A percentile compares a stretch with the other conserved stretches of the same genome.
Evolutionary conservation across 768 basidiomycete species (phyloP).

Genomic region (Leccinum uliginosum): DNA sequence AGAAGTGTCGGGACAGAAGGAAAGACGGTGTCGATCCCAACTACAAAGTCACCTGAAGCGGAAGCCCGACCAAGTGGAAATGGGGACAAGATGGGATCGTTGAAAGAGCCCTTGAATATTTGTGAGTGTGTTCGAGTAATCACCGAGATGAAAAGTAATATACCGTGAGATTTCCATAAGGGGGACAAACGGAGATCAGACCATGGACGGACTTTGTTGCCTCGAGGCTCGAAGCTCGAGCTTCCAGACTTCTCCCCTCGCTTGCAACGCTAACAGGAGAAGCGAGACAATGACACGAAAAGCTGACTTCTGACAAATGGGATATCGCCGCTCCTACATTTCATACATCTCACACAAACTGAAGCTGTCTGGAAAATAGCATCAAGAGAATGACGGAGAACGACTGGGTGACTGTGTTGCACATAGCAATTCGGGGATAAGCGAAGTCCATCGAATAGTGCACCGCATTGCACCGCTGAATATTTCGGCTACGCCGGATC

Average conservation of each 20-base stretch:
- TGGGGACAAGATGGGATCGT: conserved; percentile 10
- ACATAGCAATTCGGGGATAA: not conserved
- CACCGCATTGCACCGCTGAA: not conserved
- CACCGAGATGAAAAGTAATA: not conserved
- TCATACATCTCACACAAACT: not conserved
- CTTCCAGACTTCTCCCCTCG: not conserved
- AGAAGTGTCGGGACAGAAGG: not conserved
- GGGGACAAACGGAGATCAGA: not conserved
- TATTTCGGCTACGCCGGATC: not conserved
- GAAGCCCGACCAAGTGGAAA: conserved; percentile 3
- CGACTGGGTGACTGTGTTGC: not conserved
- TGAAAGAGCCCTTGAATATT: conserved; percentile 1
- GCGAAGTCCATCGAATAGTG: not conserved
- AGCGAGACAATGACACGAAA: not conserved
- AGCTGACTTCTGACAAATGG: not conserved
- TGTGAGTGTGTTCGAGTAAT: not conserved
- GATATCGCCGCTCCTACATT: not conserved
- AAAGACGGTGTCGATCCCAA: not conserved
- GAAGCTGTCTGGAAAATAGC: conserved; percentile 1
- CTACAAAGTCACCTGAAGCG: not conserved
- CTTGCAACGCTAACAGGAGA: too few relatives aligned
- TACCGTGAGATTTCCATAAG: not conserved
- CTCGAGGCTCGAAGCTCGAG: conserved; percentile 7
- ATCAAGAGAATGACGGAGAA: not conserved
- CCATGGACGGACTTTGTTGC: not conserved